Percentiles rank a stretch among this genome's conserved stretches.
Evolutionary conservation across 1,284 basidiomycete genomes (phyloP).

Genomic region (Leccinum pallidistipes): DNA sequence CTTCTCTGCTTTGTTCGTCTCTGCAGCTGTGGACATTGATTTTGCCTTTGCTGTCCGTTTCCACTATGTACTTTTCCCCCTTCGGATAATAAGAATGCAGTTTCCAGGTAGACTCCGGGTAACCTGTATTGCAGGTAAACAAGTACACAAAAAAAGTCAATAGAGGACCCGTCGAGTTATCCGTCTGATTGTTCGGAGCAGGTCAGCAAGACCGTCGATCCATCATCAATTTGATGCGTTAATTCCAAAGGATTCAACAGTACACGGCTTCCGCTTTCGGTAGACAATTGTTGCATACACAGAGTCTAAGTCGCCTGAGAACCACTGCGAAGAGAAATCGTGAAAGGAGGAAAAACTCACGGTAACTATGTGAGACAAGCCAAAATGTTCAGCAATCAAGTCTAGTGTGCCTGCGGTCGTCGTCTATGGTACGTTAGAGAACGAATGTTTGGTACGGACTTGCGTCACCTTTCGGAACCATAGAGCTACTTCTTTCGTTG

Average conservation of each 20-base stretch:
- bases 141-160: too few relatives aligned
- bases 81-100: too few relatives aligned
- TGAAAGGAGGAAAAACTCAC: too few relatives aligned
- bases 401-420: conserved; percentile 34
- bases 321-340: background rate
- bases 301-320: conserved; percentile 30
- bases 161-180: too few relatives aligned
- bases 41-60: too few relatives aligned
- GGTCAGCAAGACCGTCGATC: conserved; percentile 35
- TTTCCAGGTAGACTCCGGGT: too few relatives aligned
- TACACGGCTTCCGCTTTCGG: conserved; percentile 19
- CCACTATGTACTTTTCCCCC: too few relatives aligned
- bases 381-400: too few relatives aligned
- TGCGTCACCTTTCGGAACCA: conserved; percentile 65
- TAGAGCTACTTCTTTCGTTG: conserved; percentile 42
- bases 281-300: conserved; percentile 29
- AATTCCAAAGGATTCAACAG: conserved; percentile 45
- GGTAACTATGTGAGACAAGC: too few relatives aligned
- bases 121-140: too few relatives aligned
- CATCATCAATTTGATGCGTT: conserved; percentile 44
- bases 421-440: conserved; percentile 35
- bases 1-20: too few relatives aligned
- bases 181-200: background rate
- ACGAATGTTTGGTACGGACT: conserved; percentile 3
- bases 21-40: too few relatives aligned